Conservation (phyloP, 2,329 filamentous ascomycete genomes). For the Paecilomyces sp. region DNA sequence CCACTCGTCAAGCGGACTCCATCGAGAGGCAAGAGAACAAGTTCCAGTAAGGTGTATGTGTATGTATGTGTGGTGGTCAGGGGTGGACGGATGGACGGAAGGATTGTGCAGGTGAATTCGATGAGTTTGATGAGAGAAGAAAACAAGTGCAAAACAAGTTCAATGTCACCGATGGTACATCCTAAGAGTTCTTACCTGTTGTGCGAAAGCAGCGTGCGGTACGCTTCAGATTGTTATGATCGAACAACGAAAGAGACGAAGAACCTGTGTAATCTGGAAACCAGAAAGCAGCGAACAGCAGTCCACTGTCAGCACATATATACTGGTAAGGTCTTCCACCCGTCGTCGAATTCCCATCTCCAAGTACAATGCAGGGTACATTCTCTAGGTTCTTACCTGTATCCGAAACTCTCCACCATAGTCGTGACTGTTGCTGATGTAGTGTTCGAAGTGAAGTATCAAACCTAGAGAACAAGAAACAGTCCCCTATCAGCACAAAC, state of each 20-base stretch:
- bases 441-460: no score
- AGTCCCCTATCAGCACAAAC: constrained; percentile 1
- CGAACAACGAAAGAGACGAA: background rate
- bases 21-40: background rate
- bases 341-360: background rate
- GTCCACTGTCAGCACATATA: constrained; percentile 1
- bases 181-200: background rate
- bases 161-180: background rate
- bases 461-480: background rate
- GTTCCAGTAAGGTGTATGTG: no score
- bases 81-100: no score
- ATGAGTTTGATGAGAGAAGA: no score
- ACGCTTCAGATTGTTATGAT: no score
- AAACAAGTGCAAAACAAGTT: background rate
- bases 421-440: no score
- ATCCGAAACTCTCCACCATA: no score
- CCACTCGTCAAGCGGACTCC: constrained; percentile 1
- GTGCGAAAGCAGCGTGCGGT: no score
- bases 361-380: no score
- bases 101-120: no score
- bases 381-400: no score
- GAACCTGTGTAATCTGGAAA: background rate
- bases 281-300: background rate
- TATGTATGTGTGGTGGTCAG: no score
- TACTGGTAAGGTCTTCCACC: constrained; percentile 4